Evolutionary conservation across 225 moss, liverwort and hornwort genomes (phyloP), one percentile per base, ranked within the genome.

Genomic region (Pseudisothecium myosuroides): DNA sequence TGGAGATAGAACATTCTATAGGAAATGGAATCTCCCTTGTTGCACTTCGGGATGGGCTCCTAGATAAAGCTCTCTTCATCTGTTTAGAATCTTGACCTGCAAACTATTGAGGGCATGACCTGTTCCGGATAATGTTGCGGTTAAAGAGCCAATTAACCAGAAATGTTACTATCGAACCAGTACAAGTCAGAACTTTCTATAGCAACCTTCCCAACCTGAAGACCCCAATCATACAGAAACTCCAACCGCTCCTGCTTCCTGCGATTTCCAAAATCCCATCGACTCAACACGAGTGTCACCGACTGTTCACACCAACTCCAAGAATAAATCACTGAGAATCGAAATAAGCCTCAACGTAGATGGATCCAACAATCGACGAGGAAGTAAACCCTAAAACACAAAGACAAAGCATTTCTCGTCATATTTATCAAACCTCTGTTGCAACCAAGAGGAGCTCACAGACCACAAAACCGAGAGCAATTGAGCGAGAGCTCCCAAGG

Each of bases 171-270:
- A n/a, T n/a, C n/a, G n/a, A n/a, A n/a, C n/a, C n/a, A n/a, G n/a
- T n/a, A n/a, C n/a, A n/a, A n/a, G n/a, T n/a, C n/a, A n/a, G n/a
- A n/a, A n/a, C n/a, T n/a, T n/a, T n/a, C n/a, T n/a, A n/a, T n/a
- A n/a, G 95, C 93, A 83, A 92, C 92, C 87, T 95, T 94, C 55
- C 95, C 94, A 92, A 94, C 94, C 88, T 93, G 93, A 87, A 96
- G 88, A 45, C 97, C 99, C 81, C 96, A 95, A 89, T 99, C 99
- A 36, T 99, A 99, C 49, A 99, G 89, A 95, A 99, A 99, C 91
- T 99, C 97, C 50, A 99, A 89, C n/a, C 99, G 96, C 84, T 99
- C 97, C 94, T 96, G 99, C 89, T 93, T 95, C 86, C 95, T 95
- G 91, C 88, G 67, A 87, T 64, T 72, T 61, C 92, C 52, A 77